Base-by-base conservation (phyloP, 2,329 filamentous ascomycete genomes). In the Raffaelea arxii region DNA sequence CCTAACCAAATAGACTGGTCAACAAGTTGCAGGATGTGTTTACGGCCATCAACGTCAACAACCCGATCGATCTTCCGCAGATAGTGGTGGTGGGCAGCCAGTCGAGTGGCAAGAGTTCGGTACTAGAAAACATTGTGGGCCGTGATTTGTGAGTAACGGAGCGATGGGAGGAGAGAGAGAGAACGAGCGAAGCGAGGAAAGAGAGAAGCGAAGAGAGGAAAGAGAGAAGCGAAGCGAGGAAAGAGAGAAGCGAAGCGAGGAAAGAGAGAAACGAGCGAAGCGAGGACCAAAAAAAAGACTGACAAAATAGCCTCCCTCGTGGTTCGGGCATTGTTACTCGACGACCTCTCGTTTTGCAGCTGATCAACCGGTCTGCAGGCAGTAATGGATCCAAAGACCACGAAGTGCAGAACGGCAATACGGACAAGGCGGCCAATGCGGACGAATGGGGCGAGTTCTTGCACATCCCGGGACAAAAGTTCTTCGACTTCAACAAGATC, bases 21-120 rank as follows among this genome's bases (percentile, higher is more conserved):
- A 98, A 98, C 76, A 97, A 94, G 75, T 82, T 98, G 41, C 92
- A 98, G 66, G 92, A 98, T 87, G 92, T 98, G 58, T 98, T 98
- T 65, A 84, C 91, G 52, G 97, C 92, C 37, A 92, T 98, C 58
- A 92, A 92, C 58, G 92, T 97, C 61, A 92, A 95, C 78, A 98
- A 98, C 69, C 92, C 92, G 52, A 98, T 98, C 75, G 92, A 98
- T 72, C 72, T 98, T 54, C 92, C 92, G 46, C 92, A 98, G 73
- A 98, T 98, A 65, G 91, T 85, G 57, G 92, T 98, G 56, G 92
- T 98, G 48, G 92, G 92, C 62, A 96, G 90, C 67, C 92, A 98
- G 72, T 98, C 92, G 19, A 96, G 91, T 67, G 92, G 92, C 70
- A 98, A 98, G 82, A 96, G 89, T 76, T 98, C 92, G 18, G 92